A percentile compares a stretch with the other conserved stretches of the same genome.
These are phyloP conservation scores for Tolypocladium tropicale DNA, from an alignment of 2,329 filamentous ascomycete genomes.

Conservation along the genomic window DNA sequence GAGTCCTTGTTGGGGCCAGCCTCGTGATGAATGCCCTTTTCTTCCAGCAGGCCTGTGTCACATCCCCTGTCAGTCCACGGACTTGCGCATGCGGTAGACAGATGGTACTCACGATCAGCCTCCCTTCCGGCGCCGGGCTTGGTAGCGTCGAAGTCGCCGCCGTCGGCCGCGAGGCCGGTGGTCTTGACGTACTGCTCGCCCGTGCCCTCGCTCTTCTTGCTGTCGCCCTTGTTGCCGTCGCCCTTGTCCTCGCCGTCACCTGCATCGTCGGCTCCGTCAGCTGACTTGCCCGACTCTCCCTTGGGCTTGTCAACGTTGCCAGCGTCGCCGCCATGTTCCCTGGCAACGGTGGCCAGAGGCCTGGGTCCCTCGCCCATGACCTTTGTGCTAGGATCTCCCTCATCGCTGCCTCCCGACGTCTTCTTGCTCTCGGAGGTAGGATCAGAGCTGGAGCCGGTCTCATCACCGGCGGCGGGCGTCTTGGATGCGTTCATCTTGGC, in stretches of 20 bases:
- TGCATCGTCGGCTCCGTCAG: background rate
- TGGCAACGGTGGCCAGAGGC: conserved; percentile 25
- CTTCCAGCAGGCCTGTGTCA: conserved; percentile 20
- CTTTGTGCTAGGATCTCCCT: conserved; percentile 19
- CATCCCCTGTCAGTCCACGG: background rate
- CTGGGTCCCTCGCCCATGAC: conserved; percentile 16
- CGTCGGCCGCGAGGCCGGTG: conserved; percentile 50
- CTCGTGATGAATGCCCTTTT: conserved; percentile 14
- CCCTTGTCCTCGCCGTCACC: conserved; percentile 8
- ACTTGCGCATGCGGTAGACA: background rate
- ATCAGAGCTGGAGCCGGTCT: background rate
- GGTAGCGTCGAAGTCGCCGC: conserved; percentile 56
- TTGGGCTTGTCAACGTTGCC: conserved; percentile 4
- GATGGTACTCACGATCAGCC: conserved; percentile 46
- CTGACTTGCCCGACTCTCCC: background rate
- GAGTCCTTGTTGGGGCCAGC: background rate
- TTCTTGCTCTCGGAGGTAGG: background rate
- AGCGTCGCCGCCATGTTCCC: conserved; percentile 21
- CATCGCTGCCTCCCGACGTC: conserved; percentile 13
- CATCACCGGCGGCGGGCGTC: background rate
- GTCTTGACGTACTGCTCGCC: conserved; percentile 48
- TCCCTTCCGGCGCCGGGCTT: conserved; percentile 55
- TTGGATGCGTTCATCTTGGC: background rate
- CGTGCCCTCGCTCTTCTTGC: conserved; percentile 30
- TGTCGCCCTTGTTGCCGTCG: conserved; percentile 12